phyloP scores from a whole-genome alignment of 2,329 filamentous ascomycete genomes.

The Cadophora gregata region DNA sequence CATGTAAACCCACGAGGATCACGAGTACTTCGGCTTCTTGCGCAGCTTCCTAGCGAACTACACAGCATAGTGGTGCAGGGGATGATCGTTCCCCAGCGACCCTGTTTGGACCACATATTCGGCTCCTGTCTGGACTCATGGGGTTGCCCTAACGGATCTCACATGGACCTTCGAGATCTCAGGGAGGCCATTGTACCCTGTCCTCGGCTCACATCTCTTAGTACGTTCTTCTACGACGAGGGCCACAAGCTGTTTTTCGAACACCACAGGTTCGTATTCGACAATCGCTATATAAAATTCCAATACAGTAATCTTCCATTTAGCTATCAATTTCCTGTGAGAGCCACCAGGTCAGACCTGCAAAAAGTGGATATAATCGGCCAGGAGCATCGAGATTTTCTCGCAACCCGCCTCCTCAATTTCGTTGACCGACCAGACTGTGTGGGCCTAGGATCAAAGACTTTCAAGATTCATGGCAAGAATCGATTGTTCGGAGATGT shows the following conservation, averaged over 20 bases:
- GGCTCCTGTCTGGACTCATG: slow-evolving; percentile 18
- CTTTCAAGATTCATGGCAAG: neutral
- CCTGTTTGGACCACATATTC: slow-evolving; percentile 17
- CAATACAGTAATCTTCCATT: neutral
- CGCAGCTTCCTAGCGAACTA: slow-evolving; percentile 14
- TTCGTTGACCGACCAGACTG: slow-evolving; percentile 20
- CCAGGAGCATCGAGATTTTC: neutral
- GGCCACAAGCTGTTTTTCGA: slow-evolving; percentile 18
- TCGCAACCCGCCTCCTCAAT: slow-evolving; percentile 17
- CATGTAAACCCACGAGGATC: neutral
- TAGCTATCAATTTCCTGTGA: neutral
- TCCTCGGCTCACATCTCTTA: neutral
- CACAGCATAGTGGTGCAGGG: slow-evolving; percentile 4
- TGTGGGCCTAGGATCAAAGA: neutral
- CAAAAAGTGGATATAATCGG: neutral
- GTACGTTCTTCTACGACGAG: slow-evolving; percentile 11
- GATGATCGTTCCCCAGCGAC: neutral
- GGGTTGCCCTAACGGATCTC: slow-evolving; percentile 13
- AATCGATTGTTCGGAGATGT: neutral
- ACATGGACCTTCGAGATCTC: neutral
- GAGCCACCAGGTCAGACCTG: neutral
- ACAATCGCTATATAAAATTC: neutral
- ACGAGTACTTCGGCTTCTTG: neutral
- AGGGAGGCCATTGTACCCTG: neutral
- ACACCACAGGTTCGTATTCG: slow-evolving; percentile 22